These are phyloP conservation scores for Sclerotinia minor DNA, from an alignment of 2,329 filamentous ascomycete genomes.

Conservation along the genomic window DNA sequence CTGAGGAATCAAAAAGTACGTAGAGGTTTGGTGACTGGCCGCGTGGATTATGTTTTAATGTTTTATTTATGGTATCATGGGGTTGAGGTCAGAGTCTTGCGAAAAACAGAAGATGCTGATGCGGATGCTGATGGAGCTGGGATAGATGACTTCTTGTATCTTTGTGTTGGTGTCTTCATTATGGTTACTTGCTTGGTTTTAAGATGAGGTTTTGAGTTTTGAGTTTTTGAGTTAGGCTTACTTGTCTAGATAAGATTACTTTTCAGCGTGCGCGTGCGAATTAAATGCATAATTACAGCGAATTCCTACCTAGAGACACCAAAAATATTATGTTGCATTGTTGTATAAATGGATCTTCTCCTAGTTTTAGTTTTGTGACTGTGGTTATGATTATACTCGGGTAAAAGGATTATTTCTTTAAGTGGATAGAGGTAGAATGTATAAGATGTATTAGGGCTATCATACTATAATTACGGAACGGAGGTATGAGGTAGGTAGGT, in stretches of 20 bases:
- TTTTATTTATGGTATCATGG: slow-evolving; percentile 2
- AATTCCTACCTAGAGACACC: no score
- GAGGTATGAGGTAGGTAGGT: no score
- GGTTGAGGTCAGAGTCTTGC: neutral
- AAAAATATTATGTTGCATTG: no score
- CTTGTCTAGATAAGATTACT: neutral
- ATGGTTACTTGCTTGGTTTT: neutral
- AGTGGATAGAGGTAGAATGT: no score
- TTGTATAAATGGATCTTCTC: no score
- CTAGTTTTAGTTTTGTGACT: no score
- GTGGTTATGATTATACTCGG: no score
- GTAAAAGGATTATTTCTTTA: no score
- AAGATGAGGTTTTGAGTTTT: neutral
- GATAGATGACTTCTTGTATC: neutral
- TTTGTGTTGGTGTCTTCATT: neutral
- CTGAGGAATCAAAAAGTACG: neutral
- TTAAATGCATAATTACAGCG: no score
- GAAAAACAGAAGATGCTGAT: neutral
- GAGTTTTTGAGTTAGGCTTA: no score
- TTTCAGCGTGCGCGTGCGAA: neutral
- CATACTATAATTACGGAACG: no score
- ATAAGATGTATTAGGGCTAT: no score
- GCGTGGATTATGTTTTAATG: neutral
- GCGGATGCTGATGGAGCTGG: neutral
- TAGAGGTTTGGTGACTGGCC: neutral